Evolutionary conservation across 1,139 yeast species (phyloP), one percentile per base, ranked within the genome.

Genomic region (Ashbya aceris): DNA sequence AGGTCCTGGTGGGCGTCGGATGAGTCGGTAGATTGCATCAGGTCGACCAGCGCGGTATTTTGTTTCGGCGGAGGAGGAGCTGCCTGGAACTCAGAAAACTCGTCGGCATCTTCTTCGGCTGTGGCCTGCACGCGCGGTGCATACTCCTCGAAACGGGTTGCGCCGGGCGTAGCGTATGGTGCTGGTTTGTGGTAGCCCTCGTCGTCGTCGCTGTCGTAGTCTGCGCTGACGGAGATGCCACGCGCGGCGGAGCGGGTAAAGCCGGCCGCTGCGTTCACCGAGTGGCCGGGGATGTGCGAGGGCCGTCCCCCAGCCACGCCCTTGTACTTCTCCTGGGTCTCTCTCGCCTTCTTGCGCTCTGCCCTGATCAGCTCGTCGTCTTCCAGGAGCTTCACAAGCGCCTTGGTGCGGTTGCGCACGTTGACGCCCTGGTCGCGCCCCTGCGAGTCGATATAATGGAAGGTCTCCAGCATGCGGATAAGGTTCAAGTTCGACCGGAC

Each of bases 361-460:
- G 77, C 66, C 51, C 98, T 76, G 44, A 91, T 80, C 60, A 70
- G 69, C 12, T 71, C 71, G 53, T 87, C 95, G 62, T 87, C 95
- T 53, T 78, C 77, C 51, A 93, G 70, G 53, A 93, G 71, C 9
- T 71, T 71, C 33, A 79, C 68, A 51, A 91, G 71, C 51, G 79
- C 82, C 62, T 86, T 83, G 23, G 96, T 83, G 54, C 95, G 77
- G 66, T 86, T 89, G 60, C 97, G 77, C 44, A 91, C 96, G 61
- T 91, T 89, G 51, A 87, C 79, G 41, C 99, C 99, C 66, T 89
- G 97, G 63, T 91, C 99, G 54, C 91, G 78, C 33, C 96, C 97
- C 61, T 86, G 85, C 26, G 89, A 77, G 63, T 91, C 97, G 43
- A 85, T 83, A 66, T 86, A 93, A 62, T 89, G 97, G 76, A 91